Base-by-base conservation (phyloP, 2,329 filamentous ascomycete species). In the Apiospora marii region DNA sequence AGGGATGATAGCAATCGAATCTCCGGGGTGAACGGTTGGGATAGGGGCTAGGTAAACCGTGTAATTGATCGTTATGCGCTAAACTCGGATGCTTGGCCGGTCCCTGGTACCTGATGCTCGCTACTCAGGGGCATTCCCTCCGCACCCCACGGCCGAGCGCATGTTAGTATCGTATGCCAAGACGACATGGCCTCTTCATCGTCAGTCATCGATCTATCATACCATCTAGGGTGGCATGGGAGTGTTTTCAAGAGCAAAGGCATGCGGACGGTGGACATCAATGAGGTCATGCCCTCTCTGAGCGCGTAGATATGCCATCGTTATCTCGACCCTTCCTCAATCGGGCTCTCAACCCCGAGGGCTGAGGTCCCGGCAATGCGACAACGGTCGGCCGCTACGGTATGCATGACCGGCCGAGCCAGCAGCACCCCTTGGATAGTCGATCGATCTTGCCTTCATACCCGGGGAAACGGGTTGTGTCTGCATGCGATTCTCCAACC, bases 341-440 rank as follows among this genome's bases (percentile, higher is more conserved):
- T 64, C 58, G 30, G 58, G 58, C 58, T 64, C 58, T n/a, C 34
- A 41, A 10, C 19, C n/a, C 58, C 30, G 53, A 58, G 53, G 8
- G 22, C 34, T 41, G 19, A 41, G 58, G 58, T n/a, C 19, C 58
- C 19, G 30, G 34, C 30, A 64, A 37, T 37, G 53, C 10, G 53
- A 61, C 30, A 37, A 37, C 16, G 27, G 53, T 34, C 19, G 58
- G 12, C 19, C 19, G n/a, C 30, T 41, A 64, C 58, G 19, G 30
- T 64, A 41, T 64, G 58, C 58, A 64, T 64, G 58, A 64, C 34
- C 16, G 58, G 30, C 58, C 10, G 58, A 64, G 58, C 34, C 58
- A 64, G n/a, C 5, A 22, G 2, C 30, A 34, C 19, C 8, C 30
- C 34, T 64, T 41, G 22, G 34, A 58, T 41, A 14, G 34, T 41